Base-by-base conservation (phyloP, 495 filamentous ascomycete genomes). In the Xylaria curta region DNA sequence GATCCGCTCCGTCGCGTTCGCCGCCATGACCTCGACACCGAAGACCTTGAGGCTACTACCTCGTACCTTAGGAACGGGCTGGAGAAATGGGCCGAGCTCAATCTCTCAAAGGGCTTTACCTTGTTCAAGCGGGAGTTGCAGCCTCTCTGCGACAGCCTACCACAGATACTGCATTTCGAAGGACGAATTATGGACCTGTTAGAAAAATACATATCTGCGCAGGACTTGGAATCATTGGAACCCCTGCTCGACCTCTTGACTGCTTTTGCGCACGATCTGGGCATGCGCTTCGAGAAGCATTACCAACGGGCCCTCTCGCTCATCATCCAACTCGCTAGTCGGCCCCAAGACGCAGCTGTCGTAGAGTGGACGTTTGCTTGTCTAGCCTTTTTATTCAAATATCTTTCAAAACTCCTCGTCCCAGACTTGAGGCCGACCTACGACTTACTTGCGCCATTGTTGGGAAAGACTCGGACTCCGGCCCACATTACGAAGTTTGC, bases 331-430 rank as follows among this genome's bases (percentile, higher is more conserved):
- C 80, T 88, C 66, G 86, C 85, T 8, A 81, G 79, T 65, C 79
- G 80, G 62, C 78, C 82, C 2, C 84, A 85, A 73, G 84, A 86
- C 68, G 87, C 93, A 40, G 94, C 95, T 73, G 93, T 94, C 19
- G 91, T 97, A 46, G 94, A 99, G 83, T 98, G 96, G 97, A 95
- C 94, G 68, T 98, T 99, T 79, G 94, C 89, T 58, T 94, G 93
- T 75, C 86, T 99, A 17, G 94, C 96, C 72, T 98, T 97, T 88
- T 88, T 97, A 21, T 97, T 98, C 87, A 99, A 98, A 78, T 98
- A 97, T 75, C 88, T 99, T 24, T 95, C 94, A 4, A 88, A 92
- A 56, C 85, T 98, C 9, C 78, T 99, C 28, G 92, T 93, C 0
- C 91, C 93, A 5, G 93, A 99, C 77, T 82, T 98, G 65, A 86